phyloP scores from a whole-genome alignment of 1,284 basidiomycete species.

The Puccinia triticina region DNA sequence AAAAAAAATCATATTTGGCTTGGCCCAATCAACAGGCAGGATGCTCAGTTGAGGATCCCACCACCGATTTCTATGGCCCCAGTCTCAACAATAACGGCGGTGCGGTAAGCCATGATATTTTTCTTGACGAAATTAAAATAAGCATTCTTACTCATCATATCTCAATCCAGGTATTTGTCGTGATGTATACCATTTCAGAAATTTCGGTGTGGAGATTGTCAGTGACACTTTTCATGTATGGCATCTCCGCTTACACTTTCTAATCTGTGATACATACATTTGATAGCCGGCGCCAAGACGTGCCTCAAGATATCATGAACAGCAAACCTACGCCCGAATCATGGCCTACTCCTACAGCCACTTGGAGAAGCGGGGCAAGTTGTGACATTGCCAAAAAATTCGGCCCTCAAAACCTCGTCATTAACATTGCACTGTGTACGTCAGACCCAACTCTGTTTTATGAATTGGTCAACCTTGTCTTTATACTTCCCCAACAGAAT shows the following conservation, averaged over 20 bases:
- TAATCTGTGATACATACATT: neutral
- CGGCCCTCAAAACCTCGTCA: slow-evolving; percentile 32
- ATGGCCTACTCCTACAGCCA: slow-evolving; percentile 27
- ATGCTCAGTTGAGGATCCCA: slow-evolving; percentile 34
- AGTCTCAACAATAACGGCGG: slow-evolving; percentile 13
- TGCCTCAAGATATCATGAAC: slow-evolving; percentile 12
- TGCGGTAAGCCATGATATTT: slow-evolving; percentile 4
- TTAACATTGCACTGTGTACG: slow-evolving; percentile 41
- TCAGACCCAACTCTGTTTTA: neutral
- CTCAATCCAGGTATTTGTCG: slow-evolving; percentile 22
- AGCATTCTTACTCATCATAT: no score
- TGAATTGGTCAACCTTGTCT: no score
- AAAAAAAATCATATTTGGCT: neutral
- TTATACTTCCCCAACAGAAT: neutral
- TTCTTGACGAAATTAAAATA: no score
- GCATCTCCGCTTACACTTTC: neutral
- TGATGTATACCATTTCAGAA: slow-evolving; percentile 28
- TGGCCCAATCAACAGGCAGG: neutral
- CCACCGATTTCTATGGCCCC: slow-evolving; percentile 18
- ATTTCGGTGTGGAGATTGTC: slow-evolving; percentile 41
- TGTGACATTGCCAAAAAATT: slow-evolving; percentile 23
- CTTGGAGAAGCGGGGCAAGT: slow-evolving; percentile 32
- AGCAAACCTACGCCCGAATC: neutral
- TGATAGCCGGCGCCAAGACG: slow-evolving; percentile 13
- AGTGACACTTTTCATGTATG: neutral